Percentiles rank a stretch among this genome's conserved stretches.
Conservation (phyloP, 2,329 filamentous ascomycete genomes). For the Xylariaceae sp. region DNA sequence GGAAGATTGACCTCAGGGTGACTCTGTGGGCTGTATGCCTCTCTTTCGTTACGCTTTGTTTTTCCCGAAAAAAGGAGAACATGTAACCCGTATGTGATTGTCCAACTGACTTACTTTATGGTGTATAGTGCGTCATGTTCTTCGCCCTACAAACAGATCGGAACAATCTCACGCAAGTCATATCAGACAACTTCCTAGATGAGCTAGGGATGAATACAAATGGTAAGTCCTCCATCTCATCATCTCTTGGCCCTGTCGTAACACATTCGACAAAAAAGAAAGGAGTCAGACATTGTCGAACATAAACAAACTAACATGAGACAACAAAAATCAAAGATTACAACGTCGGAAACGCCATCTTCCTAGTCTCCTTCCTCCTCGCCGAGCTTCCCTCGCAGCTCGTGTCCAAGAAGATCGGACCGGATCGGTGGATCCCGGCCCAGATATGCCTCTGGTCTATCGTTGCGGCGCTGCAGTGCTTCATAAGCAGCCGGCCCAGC, state of each 20-base stretch:
- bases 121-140: constrained; percentile 48
- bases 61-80: too few relatives aligned
- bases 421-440: constrained; percentile 30
- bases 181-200: constrained; percentile 55
- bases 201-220: constrained; percentile 43
- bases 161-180: constrained; percentile 52
- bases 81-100: background rate
- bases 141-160: constrained; percentile 58
- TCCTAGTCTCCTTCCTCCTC: constrained; percentile 46
- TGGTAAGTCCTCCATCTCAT: constrained; percentile 25
- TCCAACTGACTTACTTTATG: constrained; percentile 2
- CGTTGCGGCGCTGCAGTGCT: constrained; percentile 26
- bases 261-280: too few relatives aligned
- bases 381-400: constrained; percentile 59
- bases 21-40: constrained; percentile 36
- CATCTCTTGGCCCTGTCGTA: too few relatives aligned
- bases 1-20: constrained; percentile 39
- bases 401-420: constrained; percentile 45
- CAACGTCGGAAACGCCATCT: constrained; percentile 52
- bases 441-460: constrained; percentile 31
- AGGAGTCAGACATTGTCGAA: background rate
- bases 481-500: constrained; percentile 21
- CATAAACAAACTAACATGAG: constrained; percentile 1
- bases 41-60: background rate
- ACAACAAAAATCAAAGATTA: constrained; percentile 32